Evolutionary conservation across 768 basidiomycete species (phyloP).

Genomic region (Naganishia onofrii): DNA sequence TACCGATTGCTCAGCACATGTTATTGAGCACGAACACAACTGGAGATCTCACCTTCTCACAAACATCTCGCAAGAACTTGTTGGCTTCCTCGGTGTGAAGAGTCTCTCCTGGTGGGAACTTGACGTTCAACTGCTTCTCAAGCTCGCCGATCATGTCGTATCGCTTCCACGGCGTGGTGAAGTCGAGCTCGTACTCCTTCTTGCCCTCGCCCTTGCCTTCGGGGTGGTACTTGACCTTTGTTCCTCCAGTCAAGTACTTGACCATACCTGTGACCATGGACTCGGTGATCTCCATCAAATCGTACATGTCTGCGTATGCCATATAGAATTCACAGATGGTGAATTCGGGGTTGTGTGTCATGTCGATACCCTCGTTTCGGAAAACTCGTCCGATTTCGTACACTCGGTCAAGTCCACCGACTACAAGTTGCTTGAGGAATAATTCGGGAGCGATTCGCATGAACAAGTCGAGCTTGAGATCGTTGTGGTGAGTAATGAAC

Average conservation of each 20-base stretch:
- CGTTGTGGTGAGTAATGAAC: conserved; percentile 98
- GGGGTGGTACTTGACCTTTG: conserved; percentile 78
- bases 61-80: conserved; percentile 78
- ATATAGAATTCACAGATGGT: conserved; percentile 99
- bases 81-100: conserved; percentile 84
- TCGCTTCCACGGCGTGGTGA: conserved; percentile 92
- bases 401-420: conserved; percentile 94
- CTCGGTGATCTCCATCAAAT: conserved; percentile 97
- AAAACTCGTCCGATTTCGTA: conserved; percentile 98
- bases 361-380: conserved; percentile 96
- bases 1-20: neutral
- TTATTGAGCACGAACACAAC: neutral
- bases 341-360: conserved; percentile 99
- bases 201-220: conserved; percentile 75
- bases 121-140: conserved; percentile 86
- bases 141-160: conserved; percentile 97
- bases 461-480: conserved; percentile 91
- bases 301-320: conserved; percentile 99
- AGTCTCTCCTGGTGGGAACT: conserved; percentile 87
- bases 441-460: conserved; percentile 96
- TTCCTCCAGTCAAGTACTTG: conserved; percentile 75
- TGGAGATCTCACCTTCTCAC: conserved; percentile 65
- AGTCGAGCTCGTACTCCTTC: conserved; percentile 71
- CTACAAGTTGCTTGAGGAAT: conserved; percentile 94
- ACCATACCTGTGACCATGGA: conserved; percentile 84